Conservation (phyloP, 78 protist species). For the Mantamonas sphyraenae region DNA sequence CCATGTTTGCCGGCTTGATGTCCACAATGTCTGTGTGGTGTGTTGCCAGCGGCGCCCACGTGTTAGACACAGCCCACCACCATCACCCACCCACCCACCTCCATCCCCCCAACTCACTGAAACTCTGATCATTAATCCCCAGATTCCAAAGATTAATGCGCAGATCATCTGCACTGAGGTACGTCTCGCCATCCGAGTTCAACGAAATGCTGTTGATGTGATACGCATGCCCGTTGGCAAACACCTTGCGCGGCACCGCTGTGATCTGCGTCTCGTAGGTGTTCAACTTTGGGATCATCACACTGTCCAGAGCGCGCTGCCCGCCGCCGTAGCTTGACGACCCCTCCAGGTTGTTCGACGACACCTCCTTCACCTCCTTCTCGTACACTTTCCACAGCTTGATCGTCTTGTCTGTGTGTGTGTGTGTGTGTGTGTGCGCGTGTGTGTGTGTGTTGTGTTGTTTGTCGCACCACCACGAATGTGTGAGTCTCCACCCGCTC, state of each 20-base stretch:
- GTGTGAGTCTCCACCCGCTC: too few species aligned
- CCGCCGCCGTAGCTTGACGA: too few species aligned
- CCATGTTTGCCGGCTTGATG: constrained; percentile 95
- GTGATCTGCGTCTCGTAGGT: constrained; percentile 8
- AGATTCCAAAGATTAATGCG: constrained; percentile 96
- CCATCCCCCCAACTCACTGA: constrained; percentile 37
- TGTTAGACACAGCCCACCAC: neutral
- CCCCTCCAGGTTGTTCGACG: neutral
- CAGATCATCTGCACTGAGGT: constrained; percentile 93
- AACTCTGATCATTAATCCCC: constrained; percentile 32
- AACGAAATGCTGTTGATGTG: constrained; percentile 91
- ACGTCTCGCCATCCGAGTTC: constrained; percentile 68
- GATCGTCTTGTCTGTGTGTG: constrained; percentile 87
- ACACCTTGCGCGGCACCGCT: constrained; percentile 50
- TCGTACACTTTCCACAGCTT: constrained; percentile 92
- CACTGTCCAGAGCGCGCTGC: too few species aligned
- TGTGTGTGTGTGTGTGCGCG: neutral
- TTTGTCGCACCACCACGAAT: too few species aligned
- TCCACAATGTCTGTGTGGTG: constrained; percentile 75
- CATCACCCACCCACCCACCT: neutral
- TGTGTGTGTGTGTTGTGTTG: too few species aligned
- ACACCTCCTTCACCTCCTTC: constrained; percentile 16
- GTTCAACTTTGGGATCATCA: constrained; percentile 15
- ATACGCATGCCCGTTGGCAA: constrained; percentile 92
- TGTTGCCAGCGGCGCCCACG: neutral